These are phyloP conservation scores for Dichomitus squalens DNA, from an alignment of 1,284 basidiomycete species.

Conservation along the genomic window DNA sequence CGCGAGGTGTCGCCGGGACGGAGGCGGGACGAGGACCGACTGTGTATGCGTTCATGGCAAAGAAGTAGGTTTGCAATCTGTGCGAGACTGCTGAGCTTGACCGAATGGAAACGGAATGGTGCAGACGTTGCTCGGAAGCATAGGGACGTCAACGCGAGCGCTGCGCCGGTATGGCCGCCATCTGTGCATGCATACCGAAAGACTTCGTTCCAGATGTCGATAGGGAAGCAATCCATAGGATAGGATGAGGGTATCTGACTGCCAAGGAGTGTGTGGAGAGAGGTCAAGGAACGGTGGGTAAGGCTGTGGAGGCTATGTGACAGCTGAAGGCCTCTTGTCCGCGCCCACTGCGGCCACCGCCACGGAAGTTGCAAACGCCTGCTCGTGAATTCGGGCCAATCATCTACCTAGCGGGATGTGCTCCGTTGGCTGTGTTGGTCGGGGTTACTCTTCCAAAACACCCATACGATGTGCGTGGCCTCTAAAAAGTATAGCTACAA, in stretches of 20 bases:
- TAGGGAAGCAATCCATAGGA: not conserved
- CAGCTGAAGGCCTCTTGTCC: too few relatives aligned
- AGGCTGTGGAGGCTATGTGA: not conserved
- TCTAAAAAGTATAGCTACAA: too few relatives aligned
- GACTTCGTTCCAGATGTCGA: slow-evolving; percentile 1
- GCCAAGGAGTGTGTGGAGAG: not conserved
- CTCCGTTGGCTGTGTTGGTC: too few relatives aligned
- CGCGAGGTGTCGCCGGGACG: not conserved
- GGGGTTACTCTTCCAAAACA: too few relatives aligned
- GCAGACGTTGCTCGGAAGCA: slow-evolving; percentile 8
- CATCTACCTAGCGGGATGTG: too few relatives aligned
- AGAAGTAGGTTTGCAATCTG: slow-evolving; percentile 4
- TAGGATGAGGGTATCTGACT: not conserved
- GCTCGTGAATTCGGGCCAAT: too few relatives aligned
- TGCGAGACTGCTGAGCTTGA: slow-evolving; percentile 10
- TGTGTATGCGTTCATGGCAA: not conserved
- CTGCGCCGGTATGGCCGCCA: slow-evolving; percentile 7
- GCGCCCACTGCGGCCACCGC: too few relatives aligned
- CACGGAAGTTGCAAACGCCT: too few relatives aligned
- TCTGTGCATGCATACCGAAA: slow-evolving; percentile 14
- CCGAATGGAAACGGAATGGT: slow-evolving; percentile 12
- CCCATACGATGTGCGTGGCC: too few relatives aligned
- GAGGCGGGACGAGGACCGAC: not conserved
- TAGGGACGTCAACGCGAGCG: slow-evolving; percentile 13
- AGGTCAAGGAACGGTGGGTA: not conserved